Conservation (phyloP, 2,329 filamentous ascomycete species). For the Venturia carpophila region DNA sequence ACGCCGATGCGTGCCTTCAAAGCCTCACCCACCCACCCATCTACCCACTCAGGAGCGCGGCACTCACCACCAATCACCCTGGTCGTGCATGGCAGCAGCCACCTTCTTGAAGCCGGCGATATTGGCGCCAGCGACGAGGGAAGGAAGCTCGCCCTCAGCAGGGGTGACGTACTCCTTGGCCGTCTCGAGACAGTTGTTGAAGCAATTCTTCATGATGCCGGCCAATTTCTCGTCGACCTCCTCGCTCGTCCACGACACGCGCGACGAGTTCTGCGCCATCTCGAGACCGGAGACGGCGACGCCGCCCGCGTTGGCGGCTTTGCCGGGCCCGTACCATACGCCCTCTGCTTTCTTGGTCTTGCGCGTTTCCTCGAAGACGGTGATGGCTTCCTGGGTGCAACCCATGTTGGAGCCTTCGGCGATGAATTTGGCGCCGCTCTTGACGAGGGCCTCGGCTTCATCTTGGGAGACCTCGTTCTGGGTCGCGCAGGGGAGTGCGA, state of each 20-base stretch:
- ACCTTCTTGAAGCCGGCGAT: slow-evolving; percentile 98
- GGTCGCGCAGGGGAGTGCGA: slow-evolving; percentile 86
- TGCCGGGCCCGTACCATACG: slow-evolving; percentile 91
- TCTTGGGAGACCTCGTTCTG: slow-evolving; percentile 95
- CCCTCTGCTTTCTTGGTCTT: slow-evolving; percentile 59
- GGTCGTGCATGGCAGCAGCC: slow-evolving; percentile 85
- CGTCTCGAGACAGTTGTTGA: slow-evolving; percentile 80
- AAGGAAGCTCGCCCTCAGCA: slow-evolving; percentile 76
- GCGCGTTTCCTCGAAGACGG: slow-evolving; percentile 77
- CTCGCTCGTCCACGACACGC: slow-evolving; percentile 76
- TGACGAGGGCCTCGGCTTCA: slow-evolving; percentile 76
- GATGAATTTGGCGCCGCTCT: slow-evolving; percentile 70
- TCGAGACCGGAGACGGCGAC: slow-evolving; percentile 95
- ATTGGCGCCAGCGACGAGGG: slow-evolving; percentile 86
- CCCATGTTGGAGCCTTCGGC: slow-evolving; percentile 99
- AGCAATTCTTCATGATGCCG: slow-evolving; percentile 90
- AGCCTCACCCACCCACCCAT: too few relatives aligned
- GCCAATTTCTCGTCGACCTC: slow-evolving; percentile 89
- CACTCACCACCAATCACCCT: slow-evolving; percentile 74
- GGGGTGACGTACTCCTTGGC: slow-evolving; percentile 79
- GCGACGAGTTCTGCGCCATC: slow-evolving; percentile 96
- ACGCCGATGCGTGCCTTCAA: too few relatives aligned
- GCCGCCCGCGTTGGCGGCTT: slow-evolving; percentile 95
- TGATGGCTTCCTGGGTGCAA: slow-evolving; percentile 90
- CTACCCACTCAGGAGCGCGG: too few relatives aligned